Base-by-base conservation (phyloP, 768 basidiomycete species). In the Boletus sp. region DNA sequence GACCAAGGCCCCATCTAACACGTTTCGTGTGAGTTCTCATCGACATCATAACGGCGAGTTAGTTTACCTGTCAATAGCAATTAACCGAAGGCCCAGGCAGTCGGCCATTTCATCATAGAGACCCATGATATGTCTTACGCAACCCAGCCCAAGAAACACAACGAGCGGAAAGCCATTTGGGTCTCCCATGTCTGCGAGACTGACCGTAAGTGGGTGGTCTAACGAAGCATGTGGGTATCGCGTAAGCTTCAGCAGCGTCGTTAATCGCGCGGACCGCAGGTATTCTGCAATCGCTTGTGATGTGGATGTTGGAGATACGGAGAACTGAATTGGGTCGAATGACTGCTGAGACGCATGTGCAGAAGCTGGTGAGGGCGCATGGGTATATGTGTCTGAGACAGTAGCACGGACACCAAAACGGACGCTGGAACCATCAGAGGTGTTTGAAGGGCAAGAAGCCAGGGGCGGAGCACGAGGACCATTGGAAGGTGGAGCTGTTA, bases 41-140 rank as follows among this genome's bases (percentile, higher is more conserved):
- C 29, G 10, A 38, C 35, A n/a, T 23, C 29, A 45, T 14, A 11
- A 32, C 3, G 6, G n/a, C 14, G 14, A 30, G 46, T 37, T 27
- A 37, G 71, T 79, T 59, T 68, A 93, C 81, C 96, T 82, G 71
- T 99, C 96, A 60, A 99, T 87, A 43, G 94, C 95, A 63, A 99
- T 94, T 50, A 99, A 76, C 51, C 96, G 77, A 34, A 99, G 77
- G 6, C 87, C 87, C 54, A 96, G 72, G 53, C 87, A 88, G 55
- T 87, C 84, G 5, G 96, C 96, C 84, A 98, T 88, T 67, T 99
- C 96, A 69, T 98, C 96, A 67, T 94, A 98, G 45, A 98, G 73
- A 14, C 91, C 94, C 80, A 97, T 89, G 54, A 98, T 81, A 70
- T 98, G 94, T 38, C 96, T 82, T 4, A 98, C 96, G 65, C 92